Evolutionary conservation across 164 flowering plant genomes (phyloP), one percentile per base, ranked within the genome.

Genomic region (Berberis vulgaris): DNA sequence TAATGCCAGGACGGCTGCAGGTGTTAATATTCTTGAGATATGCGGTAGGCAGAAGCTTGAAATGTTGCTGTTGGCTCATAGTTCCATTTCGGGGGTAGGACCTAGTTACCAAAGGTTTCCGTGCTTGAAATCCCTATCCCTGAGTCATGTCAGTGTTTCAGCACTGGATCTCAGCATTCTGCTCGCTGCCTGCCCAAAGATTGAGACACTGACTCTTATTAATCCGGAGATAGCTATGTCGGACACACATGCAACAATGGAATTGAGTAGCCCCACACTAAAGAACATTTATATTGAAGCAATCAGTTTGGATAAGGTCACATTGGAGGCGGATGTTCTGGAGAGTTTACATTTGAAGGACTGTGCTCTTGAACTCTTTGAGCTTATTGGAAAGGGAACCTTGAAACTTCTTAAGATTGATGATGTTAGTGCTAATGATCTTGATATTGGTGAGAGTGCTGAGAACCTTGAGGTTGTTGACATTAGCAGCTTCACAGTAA

Each of bases 401-500:
- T 73, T 88, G 78, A 84, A 70, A 71, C 69, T 71, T 65, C 78
- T 93, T 54, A 84, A 79, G 75, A 75, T 93, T 62, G 97, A 93
- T 71, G 95, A 90, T 80, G 94, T 87, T 43, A 87, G 92, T 74
- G 88, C 88, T 41, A 71, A 80, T 47, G 88, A 88, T 75, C 81
- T 93, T 59, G 92, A 93, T 68, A 84, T 90, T 68, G 89, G 96
- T 40, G 98, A 90, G 67, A 74, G 64, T 70, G 57, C 73, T 43
- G 94, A 93, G 57, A 82, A 83, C 77, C 87, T 93, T 62, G 97
- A 90, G 78, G 68, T 82, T 59, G 85, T 93, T 38, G 97, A 93
- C 76, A 77, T 90, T n/a, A 88, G 85, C 74, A 87, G 83, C 77
- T 90, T 85, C 78, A 87, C 96, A 13, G 81, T 88, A 58, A 77